Conservation (phyloP, 257 asterid species). For the Cynanchum wilfordii region DNA sequence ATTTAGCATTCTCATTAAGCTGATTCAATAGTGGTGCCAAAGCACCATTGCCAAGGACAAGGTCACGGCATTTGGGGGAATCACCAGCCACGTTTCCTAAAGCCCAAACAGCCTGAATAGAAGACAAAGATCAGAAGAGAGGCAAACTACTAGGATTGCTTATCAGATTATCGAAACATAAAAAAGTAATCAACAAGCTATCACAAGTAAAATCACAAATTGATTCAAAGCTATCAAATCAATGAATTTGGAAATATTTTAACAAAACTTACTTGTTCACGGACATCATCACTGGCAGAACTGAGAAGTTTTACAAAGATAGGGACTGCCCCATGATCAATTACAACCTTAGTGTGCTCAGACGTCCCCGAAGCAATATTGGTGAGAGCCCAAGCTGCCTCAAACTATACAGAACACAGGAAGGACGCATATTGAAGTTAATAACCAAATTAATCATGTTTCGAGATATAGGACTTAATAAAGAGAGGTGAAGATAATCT, state of each 20-base stretch:
- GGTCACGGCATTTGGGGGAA: constrained; percentile 86
- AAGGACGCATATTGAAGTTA: neutral
- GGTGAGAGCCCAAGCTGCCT: constrained; percentile 98
- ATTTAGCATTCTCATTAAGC: constrained; percentile 71
- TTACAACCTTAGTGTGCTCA: constrained; percentile 81
- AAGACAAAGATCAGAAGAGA: neutral
- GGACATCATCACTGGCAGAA: constrained; percentile 85
- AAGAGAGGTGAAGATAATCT: neutral
- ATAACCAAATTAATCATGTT: neutral
- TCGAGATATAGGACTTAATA: neutral
- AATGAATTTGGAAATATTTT: neutral
- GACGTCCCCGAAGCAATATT: constrained; percentile 94
- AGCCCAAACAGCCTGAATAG: constrained; percentile 88
- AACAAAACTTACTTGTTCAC: constrained; percentile 61
- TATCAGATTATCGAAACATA: neutral
- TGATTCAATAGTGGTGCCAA: constrained; percentile 66
- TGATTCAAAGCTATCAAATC: neutral
- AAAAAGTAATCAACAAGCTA: neutral
- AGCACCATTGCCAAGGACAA: constrained; percentile 75
- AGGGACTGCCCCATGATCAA: constrained; percentile 86
- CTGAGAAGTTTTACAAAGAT: constrained; percentile 71
- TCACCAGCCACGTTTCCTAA: constrained; percentile 95
- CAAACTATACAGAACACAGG: constrained; percentile 45
- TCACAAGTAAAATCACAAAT: neutral
- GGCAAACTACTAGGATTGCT: neutral